Evolutionary conservation across 1,284 basidiomycete genomes (phyloP).

Genomic region (Moniliophthora roreri): DNA sequence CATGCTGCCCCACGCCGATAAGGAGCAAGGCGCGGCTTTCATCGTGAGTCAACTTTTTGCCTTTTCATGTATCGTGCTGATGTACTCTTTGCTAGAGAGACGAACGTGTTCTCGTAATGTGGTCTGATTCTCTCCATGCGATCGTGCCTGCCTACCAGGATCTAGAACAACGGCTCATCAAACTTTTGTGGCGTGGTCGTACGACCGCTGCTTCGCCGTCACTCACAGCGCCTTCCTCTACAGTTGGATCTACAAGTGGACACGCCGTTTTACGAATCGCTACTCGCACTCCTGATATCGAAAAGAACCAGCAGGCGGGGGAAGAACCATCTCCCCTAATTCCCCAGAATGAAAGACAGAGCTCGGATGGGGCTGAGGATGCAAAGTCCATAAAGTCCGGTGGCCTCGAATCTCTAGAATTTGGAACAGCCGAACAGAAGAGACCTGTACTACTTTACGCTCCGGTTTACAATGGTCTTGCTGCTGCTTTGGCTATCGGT

Average conservation of each 20-base stretch:
- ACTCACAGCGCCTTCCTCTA: constrained; percentile 25
- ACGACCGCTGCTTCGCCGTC: constrained; percentile 22
- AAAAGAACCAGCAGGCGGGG: too few species aligned
- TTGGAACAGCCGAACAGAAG: too few species aligned
- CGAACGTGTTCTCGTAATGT: constrained; percentile 79
- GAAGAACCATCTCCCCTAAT: too few species aligned
- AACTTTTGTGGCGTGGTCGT: constrained; percentile 65
- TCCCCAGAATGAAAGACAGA: too few species aligned
- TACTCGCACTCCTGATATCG: not conserved
- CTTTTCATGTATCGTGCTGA: too few species aligned
- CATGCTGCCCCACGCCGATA: constrained; percentile 72
- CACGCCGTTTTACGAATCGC: not conserved
- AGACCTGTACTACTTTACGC: constrained; percentile 49
- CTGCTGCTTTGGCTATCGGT: constrained; percentile 51
- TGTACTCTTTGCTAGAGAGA: constrained; percentile 43
- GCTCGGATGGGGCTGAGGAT: too few species aligned
- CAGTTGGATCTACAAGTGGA: constrained; percentile 10
- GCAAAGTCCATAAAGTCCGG: not conserved
- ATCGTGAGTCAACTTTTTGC: constrained; percentile 31
- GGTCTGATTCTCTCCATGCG: constrained; percentile 74
- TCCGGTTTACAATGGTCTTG: constrained; percentile 76
- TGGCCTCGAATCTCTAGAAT: too few species aligned
- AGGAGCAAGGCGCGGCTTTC: constrained; percentile 84
- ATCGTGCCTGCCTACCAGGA: constrained; percentile 73
- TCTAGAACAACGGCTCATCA: constrained; percentile 80